Evolutionary conservation across 768 basidiomycete genomes (phyloP).

Genomic region (Flagelloscypha sp.): DNA sequence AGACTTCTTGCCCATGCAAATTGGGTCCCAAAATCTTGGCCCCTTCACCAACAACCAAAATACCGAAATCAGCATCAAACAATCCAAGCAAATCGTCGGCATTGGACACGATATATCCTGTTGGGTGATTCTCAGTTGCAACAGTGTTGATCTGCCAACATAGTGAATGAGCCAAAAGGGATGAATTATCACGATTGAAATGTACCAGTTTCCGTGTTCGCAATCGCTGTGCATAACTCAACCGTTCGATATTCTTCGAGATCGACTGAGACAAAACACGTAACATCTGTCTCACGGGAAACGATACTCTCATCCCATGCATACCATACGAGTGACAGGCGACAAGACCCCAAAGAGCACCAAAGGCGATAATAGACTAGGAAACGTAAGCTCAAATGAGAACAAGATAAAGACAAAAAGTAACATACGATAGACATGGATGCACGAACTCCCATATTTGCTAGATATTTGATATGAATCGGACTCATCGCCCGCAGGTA

Average conservation of each 20-base stretch:
- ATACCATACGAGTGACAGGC: slow-evolving; percentile 71
- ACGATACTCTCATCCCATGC: slow-evolving; percentile 78
- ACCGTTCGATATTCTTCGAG: slow-evolving; percentile 68
- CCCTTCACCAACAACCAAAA: slow-evolving; percentile 64
- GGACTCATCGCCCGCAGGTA: slow-evolving; percentile 84
- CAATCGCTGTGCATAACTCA: slow-evolving; percentile 69
- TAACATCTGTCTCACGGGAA: slow-evolving; percentile 78
- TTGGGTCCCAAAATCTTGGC: slow-evolving; percentile 64
- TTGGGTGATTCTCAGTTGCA: slow-evolving; percentile 57
- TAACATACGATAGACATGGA: slow-evolving; percentile 74
- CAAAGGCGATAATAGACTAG: slow-evolving; percentile 74
- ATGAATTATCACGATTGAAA: slow-evolving; percentile 5
- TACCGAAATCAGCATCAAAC: slow-evolving; percentile 73
- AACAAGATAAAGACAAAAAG: not conserved
- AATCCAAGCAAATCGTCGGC: slow-evolving; percentile 69
- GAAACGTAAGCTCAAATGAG: slow-evolving; percentile 2
- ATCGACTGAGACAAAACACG: slow-evolving; percentile 73
- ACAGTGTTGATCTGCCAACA: slow-evolving; percentile 57
- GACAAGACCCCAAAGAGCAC: slow-evolving; percentile 72
- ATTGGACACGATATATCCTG: slow-evolving; percentile 73
- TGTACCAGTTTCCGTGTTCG: slow-evolving; percentile 69
- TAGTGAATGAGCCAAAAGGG: not conserved
- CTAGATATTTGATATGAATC: slow-evolving; percentile 73
- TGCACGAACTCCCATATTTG: slow-evolving; percentile 75
- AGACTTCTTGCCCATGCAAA: slow-evolving; percentile 66